A percentile compares a stretch with the other conserved stretches of the same genome.
These are phyloP conservation scores for Tetrahymena elliotti DNA, from an alignment of 73 alveolate genomes.

Conservation along the genomic window DNA sequence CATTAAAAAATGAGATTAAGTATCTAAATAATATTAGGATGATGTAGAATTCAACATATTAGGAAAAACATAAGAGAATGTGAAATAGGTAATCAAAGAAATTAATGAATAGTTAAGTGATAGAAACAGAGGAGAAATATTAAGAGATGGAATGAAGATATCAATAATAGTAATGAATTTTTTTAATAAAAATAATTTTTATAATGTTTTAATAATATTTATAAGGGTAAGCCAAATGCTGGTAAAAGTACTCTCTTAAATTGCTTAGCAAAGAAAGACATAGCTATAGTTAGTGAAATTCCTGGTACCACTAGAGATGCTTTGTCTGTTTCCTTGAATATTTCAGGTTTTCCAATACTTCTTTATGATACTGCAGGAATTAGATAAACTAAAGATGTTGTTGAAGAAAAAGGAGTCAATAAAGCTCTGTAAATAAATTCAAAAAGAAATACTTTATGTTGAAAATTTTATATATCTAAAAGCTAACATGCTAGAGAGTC, in stretches of 20 bases:
- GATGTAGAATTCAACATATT: not conserved
- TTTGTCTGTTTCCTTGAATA: constrained; percentile 6
- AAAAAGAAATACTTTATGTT: not conserved
- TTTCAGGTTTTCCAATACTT: constrained; percentile 21
- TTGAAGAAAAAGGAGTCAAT: constrained; percentile 25
- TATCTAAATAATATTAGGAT: not conserved
- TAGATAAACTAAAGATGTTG: constrained; percentile 13
- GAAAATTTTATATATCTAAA: not conserved
- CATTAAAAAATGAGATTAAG: not conserved
- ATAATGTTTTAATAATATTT: not conserved
- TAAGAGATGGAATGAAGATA: constrained; percentile 40
- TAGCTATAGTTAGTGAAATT: constrained; percentile 30
- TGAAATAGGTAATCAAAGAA: not conserved
- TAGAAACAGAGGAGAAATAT: not conserved
- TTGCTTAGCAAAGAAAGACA: constrained; percentile 16
- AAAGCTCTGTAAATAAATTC: constrained; percentile 5
- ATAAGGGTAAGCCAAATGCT: constrained; percentile 46
- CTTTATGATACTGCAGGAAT: constrained; percentile 44
- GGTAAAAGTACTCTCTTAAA: constrained; percentile 39
- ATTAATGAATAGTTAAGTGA: constrained; percentile 10
- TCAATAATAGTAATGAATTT: not conserved
- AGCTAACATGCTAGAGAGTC: not conserved
- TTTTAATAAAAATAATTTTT: not conserved
- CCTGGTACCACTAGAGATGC: constrained; percentile 51
- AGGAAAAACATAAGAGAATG: not conserved